phyloP scores from a whole-genome alignment of 2,329 filamentous ascomycete species.

The Hypoxylon rubiginosum region DNA sequence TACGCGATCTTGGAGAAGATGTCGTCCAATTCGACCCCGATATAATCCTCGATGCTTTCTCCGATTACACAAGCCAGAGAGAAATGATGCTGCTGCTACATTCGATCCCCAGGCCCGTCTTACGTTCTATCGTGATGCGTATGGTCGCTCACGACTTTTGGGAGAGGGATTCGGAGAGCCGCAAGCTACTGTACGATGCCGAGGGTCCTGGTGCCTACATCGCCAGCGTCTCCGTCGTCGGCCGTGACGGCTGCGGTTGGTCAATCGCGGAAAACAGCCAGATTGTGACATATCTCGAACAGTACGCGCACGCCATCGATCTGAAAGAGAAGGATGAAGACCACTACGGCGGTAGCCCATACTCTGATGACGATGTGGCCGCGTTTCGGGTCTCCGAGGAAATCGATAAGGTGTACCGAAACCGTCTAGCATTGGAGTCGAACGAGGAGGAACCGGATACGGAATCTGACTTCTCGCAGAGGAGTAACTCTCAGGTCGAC shows the following conservation, averaged over 20 bases:
- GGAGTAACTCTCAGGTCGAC: no score
- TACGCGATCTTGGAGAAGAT: not conserved
- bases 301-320: not conserved
- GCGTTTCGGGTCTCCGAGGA: not conserved
- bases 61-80: not conserved
- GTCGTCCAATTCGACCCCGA: not conserved
- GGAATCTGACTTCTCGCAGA: no score
- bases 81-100: conserved; percentile 19
- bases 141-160: conserved; percentile 26
- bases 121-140: conserved; percentile 27
- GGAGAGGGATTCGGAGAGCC: conserved; percentile 11
- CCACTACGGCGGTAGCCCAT: not conserved
- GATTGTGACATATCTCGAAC: not conserved
- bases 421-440: no score
- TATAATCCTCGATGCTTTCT: not conserved
- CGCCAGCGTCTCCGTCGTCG: conserved; percentile 1
- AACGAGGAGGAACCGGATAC: no score
- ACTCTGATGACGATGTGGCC: not conserved
- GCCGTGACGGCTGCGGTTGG: conserved; percentile 13
- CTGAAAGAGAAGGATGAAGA: not conserved
- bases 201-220: conserved; percentile 26
- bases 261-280: conserved; percentile 1
- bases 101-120: conserved; percentile 17
- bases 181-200: conserved; percentile 12
- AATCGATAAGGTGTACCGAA: not conserved